These are phyloP conservation scores for Circinella minor DNA, from an alignment of 371 early-diverging fungal genomes.

Conservation along the genomic window DNA sequence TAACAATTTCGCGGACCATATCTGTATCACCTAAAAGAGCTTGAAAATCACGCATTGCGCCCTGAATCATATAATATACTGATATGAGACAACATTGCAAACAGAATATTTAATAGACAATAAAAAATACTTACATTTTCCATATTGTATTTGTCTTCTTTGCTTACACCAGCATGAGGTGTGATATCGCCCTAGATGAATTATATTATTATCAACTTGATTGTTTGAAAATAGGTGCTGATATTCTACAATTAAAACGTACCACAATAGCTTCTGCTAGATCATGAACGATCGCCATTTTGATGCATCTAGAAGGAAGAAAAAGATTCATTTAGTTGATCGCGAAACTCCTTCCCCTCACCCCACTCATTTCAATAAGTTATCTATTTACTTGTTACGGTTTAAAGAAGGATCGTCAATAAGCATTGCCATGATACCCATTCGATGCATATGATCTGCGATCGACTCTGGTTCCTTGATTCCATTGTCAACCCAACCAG, in stretches of 20 bases:
- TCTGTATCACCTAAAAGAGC: conserved; percentile 61
- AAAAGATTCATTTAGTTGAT: not conserved
- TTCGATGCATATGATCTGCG: conserved; percentile 94
- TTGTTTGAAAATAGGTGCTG: not conserved
- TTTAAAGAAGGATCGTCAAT: conserved; percentile 70
- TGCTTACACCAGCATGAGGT: conserved; percentile 79
- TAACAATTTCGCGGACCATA: conserved; percentile 72
- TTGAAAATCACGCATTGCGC: conserved; percentile 74
- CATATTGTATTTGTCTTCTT: conserved; percentile 75
- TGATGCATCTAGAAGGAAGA: conserved; percentile 61
- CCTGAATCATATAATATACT: conserved; percentile 27
- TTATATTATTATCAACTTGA: too few relatives aligned
- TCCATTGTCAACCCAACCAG: conserved; percentile 86
- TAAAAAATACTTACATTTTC: conserved; percentile 60
- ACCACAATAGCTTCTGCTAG: conserved; percentile 88
- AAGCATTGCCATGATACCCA: conserved; percentile 86
- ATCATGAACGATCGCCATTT: conserved; percentile 93
- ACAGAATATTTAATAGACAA: not conserved
- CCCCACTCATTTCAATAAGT: not conserved
- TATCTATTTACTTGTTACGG: conserved; percentile 47
- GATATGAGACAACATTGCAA: not conserved
- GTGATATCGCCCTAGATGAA: conserved; percentile 84
- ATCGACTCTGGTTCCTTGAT: conserved; percentile 83
- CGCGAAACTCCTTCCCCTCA: not conserved
- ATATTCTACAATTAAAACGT: conserved; percentile 10